Base-by-base conservation (phyloP, 2,329 filamentous ascomycete species). In the Metarhizium brunneum region DNA sequence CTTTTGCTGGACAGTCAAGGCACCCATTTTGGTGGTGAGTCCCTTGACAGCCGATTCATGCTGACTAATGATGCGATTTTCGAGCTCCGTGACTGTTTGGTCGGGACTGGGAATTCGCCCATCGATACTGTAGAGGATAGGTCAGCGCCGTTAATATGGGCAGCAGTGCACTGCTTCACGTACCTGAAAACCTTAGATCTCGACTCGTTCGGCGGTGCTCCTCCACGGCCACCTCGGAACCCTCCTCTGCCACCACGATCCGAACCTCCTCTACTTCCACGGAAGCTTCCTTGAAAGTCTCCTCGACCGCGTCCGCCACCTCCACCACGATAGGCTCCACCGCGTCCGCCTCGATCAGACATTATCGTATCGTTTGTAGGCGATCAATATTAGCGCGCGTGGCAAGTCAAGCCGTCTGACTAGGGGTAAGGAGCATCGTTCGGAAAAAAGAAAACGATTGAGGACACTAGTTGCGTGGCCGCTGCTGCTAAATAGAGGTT, bases 41-140 rank as follows among this genome's bases (percentile, higher is more conserved):
- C 61, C 58, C 11, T 59, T 55, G 35, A 68, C 60, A 6, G 66
- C 63, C 2, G 64, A 57, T 3, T 66, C 60, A 25, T 71, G 64
- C 2, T 30, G 45, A 40, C 52, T 61, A 38, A 77, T 57, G 4
- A 78, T 65, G 6, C 68, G 61, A 53, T 79, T 60, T 57, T 80
- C 77, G 0, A 79, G 67, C 20, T 69, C 52, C 1, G 63, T 63
- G 35, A 73, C 60, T 11, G 57, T 36, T 18, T 59, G 25, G 43
- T 73, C 68, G 1, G 62, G 63, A 2, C 55, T 38, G 4, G 61
- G 63, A 48, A 57, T 55, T 43, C 38, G 38, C 43, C 57, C 60
- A 7, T 61, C 59, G 3, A 67, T 57, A 11, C 70, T 70, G 45
- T 7, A 5, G 45, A 6, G 25, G 6, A 10, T 1, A 51, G 49